These are phyloP conservation scores for Yamadazyma membranifaciens DNA, from an alignment of 1,139 yeast genomes.

Conservation along the genomic window DNA sequence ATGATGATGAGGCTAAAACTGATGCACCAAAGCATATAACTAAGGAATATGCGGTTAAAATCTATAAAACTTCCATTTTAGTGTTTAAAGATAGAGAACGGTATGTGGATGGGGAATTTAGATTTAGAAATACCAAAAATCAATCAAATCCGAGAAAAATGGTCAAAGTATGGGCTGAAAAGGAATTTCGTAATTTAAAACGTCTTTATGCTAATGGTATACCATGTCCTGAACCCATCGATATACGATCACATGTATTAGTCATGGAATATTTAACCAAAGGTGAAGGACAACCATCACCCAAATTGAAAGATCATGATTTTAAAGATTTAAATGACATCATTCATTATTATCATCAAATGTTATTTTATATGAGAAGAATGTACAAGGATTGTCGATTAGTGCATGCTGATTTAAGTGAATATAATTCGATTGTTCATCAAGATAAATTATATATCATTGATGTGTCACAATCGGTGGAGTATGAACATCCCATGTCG, in stretches of 20 bases:
- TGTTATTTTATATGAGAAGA: slow-evolving; percentile 81
- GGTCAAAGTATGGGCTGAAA: slow-evolving; percentile 99
- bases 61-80: slow-evolving; percentile 91
- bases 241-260: slow-evolving; percentile 82
- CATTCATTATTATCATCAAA: slow-evolving; percentile 67
- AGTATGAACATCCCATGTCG: slow-evolving; percentile 97
- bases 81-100: slow-evolving; percentile 95
- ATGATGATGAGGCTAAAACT: no score
- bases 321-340: slow-evolving; percentile 65
- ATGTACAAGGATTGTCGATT: slow-evolving; percentile 85
- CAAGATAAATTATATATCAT: slow-evolving; percentile 78
- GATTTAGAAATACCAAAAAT: slow-evolving; percentile 80
- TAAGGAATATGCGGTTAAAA: slow-evolving; percentile 80
- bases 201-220: slow-evolving; percentile 76
- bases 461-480: slow-evolving; percentile 97
- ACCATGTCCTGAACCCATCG: slow-evolving; percentile 90
- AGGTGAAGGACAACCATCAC: slow-evolving; percentile 84
- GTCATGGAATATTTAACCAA: slow-evolving; percentile 89
- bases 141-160: slow-evolving; percentile 94
- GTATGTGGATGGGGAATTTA: slow-evolving; percentile 93
- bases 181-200: slow-evolving; percentile 89
- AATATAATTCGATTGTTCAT: slow-evolving; percentile 89
- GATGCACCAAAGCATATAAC: no score
- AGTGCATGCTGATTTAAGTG: slow-evolving; percentile 96
- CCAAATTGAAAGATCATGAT: slow-evolving; percentile 79